Evolutionary conservation across 441 rosid genomes (phyloP).

Genomic region (Viola pubescens): DNA sequence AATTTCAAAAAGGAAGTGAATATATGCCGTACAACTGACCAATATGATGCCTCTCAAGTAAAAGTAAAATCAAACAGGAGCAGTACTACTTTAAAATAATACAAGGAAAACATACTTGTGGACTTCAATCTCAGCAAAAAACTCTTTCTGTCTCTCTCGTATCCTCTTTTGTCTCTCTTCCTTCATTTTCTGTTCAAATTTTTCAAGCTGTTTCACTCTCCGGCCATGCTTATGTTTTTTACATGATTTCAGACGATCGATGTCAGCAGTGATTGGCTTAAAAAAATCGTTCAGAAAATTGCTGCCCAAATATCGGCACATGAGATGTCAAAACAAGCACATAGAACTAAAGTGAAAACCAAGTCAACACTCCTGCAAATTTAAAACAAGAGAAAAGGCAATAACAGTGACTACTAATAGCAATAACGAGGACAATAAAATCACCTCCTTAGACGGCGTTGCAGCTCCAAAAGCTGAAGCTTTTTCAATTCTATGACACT

Average conservation of each 20-base stretch:
- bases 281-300: constrained; percentile 71
- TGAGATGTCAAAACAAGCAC: constrained; percentile 11
- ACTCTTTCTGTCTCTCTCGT: constrained; percentile 96
- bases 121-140: constrained; percentile 85
- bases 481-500: constrained; percentile 91
- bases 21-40: constrained; percentile 6
- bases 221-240: constrained; percentile 93
- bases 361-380: neutral
- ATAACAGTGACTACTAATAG: neutral
- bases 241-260: constrained; percentile 67
- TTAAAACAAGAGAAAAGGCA: neutral
- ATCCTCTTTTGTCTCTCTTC: constrained; percentile 94
- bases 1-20: constrained; percentile 16
- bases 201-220: constrained; percentile 85
- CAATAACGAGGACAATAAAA: constrained; percentile 8
- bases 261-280: constrained; percentile 63
- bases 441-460: constrained; percentile 79
- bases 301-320: constrained; percentile 34
- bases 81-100: neutral
- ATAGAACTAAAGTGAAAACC: neutral
- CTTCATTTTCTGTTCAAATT: constrained; percentile 82
- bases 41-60: neutral
- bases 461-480: constrained; percentile 76
- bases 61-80: constrained; percentile 5
- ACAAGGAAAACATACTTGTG: constrained; percentile 53